Evolutionary conservation across 2,329 filamentous ascomycete genomes (phyloP).

Genomic region (Beauveria sp.): DNA sequence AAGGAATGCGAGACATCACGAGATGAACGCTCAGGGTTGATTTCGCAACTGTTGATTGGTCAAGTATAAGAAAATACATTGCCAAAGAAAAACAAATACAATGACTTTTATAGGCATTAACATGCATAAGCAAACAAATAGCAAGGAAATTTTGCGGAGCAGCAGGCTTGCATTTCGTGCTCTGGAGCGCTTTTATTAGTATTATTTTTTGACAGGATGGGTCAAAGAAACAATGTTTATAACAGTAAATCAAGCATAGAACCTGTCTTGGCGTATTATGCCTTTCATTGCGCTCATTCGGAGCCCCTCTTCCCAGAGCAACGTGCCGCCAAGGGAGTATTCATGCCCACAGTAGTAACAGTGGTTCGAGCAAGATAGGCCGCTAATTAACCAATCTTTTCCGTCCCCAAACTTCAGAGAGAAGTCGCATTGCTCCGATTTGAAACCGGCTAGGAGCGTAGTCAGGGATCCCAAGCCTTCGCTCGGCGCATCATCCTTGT

Average conservation of each 20-base stretch:
- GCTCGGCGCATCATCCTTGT: not conserved
- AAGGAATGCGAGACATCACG: not conserved
- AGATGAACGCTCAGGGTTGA: not conserved
- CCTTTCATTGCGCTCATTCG: not conserved
- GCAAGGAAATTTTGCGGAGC: not conserved
- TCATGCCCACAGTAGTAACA: too few species aligned
- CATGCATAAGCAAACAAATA: not conserved
- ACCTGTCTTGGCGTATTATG: too few species aligned
- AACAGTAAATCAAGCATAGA: too few species aligned
- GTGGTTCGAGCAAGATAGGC: too few species aligned
- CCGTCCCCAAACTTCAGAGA: not conserved
- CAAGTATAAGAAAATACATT: not conserved
- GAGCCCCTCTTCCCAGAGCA: not conserved
- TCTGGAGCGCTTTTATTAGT: not conserved
- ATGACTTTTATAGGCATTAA: not conserved
- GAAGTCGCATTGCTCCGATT: not conserved
- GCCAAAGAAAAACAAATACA: not conserved
- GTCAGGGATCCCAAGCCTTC: not conserved
- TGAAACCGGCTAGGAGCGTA: not conserved
- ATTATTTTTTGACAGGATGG: too few species aligned
- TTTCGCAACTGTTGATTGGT: not conserved
- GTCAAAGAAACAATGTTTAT: too few species aligned
- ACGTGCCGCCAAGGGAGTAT: not conserved
- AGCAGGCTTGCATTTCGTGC: not conserved
- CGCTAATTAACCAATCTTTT: not conserved